These are phyloP conservation scores for Aspergillus brunneoviolaceus DNA, from an alignment of 2,329 filamentous ascomycete species.

Conservation along the genomic window DNA sequence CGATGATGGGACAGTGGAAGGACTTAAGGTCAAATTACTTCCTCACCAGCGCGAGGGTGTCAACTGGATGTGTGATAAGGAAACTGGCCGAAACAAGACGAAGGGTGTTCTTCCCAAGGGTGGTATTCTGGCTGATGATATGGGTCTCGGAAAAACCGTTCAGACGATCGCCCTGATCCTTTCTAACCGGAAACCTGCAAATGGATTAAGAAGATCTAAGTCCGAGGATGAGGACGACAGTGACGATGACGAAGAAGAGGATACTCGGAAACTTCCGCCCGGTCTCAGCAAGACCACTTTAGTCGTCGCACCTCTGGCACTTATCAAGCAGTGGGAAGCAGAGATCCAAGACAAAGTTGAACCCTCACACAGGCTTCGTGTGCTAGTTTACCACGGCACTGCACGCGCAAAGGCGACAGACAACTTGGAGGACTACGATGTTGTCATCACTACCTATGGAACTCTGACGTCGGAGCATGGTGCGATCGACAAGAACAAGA, in stretches of 20 bases:
- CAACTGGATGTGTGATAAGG: constrained; percentile 91
- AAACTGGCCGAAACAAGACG: constrained; percentile 80
- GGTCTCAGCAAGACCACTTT: constrained; percentile 76
- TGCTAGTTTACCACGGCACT: constrained; percentile 88
- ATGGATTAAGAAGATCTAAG: constrained; percentile 32
- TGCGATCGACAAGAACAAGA: constrained; percentile 60
- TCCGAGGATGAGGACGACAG: constrained; percentile 53
- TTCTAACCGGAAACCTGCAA: constrained; percentile 70
- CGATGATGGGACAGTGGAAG: constrained; percentile 68
- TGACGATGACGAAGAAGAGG: constrained; percentile 38
- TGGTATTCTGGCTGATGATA: constrained; percentile 90
- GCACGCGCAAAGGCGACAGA: constrained; percentile 75
- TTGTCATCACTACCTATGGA: constrained; percentile 96
- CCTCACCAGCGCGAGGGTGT: constrained; percentile 95
- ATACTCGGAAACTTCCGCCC: constrained; percentile 66
- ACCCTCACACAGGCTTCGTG: constrained; percentile 67
- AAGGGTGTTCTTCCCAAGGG: constrained; percentile 79
- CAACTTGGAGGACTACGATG: constrained; percentile 80
- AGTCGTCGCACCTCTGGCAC: constrained; percentile 85
- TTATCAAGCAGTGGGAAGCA: constrained; percentile 96
- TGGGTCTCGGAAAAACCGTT: constrained; percentile 95
- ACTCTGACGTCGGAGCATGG: constrained; percentile 89
- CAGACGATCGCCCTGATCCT: constrained; percentile 89
- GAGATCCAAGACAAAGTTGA: constrained; percentile 84
- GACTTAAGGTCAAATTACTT: constrained; percentile 81